Conservation (phyloP, 495 filamentous ascomycete genomes). For the Hypomontagnella submonticulosa region DNA sequence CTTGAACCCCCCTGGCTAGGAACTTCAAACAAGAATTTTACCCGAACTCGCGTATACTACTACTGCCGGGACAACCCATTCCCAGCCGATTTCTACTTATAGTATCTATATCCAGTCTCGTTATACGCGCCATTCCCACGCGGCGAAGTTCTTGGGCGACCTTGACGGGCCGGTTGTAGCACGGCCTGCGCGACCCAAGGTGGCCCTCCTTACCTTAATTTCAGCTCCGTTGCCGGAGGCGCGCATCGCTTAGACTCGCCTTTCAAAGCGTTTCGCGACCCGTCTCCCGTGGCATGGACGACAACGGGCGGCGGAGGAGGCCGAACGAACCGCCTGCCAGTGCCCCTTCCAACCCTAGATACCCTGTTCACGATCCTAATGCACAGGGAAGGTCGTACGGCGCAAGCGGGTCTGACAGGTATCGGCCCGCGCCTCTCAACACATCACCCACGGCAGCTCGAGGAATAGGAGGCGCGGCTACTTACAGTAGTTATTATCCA, state of each 20-base stretch:
- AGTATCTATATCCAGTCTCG: constrained; percentile 16
- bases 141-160: constrained; percentile 33
- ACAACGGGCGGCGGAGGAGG: constrained; percentile 72
- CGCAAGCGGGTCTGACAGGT: constrained; percentile 59
- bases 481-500: constrained; percentile 67
- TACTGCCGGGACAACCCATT: constrained; percentile 14
- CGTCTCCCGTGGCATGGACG: constrained; percentile 73
- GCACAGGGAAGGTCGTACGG: constrained; percentile 56
- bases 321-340: constrained; percentile 71
- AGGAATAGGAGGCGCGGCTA: constrained; percentile 57
- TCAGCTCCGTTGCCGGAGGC: constrained; percentile 69
- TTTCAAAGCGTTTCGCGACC: constrained; percentile 57
- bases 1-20: constrained; percentile 16
- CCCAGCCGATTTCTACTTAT: constrained; percentile 17
- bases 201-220: constrained; percentile 67
- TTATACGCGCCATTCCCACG: constrained; percentile 25
- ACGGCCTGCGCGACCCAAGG: constrained; percentile 58
- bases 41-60: constrained; percentile 24
- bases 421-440: constrained; percentile 57
- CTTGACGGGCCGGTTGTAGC: constrained; percentile 43
- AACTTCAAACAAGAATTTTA: constrained; percentile 25
- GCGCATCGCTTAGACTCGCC: constrained; percentile 61
- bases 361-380: constrained; percentile 55
- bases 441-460: constrained; percentile 55
- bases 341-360: constrained; percentile 56